Evolutionary conservation across 148 eudicot genomes (phyloP).

Genomic region (Spergularia marina): DNA sequence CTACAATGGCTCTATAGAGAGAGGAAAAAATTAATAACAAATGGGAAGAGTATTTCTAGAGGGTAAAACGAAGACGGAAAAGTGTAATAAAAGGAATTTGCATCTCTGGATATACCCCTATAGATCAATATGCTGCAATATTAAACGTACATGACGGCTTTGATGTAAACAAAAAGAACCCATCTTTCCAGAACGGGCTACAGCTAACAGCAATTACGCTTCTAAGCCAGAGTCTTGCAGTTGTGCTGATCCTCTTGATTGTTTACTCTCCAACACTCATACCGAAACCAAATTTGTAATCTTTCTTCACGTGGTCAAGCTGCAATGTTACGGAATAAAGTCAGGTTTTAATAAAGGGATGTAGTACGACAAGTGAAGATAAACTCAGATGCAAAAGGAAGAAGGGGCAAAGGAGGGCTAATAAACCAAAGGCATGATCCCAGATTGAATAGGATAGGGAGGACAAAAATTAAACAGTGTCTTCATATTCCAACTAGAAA

Average conservation of each 20-base stretch:
- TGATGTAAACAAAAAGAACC: conserved; percentile 10
- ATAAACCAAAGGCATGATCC: not conserved
- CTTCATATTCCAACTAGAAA: not conserved
- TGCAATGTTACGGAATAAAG: conserved; percentile 30
- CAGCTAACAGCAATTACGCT: conserved; percentile 13
- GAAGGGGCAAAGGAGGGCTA: too few relatives aligned
- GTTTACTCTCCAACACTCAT: conserved; percentile 59
- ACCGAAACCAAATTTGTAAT: conserved; percentile 75
- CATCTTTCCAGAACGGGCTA: conserved; percentile 19
- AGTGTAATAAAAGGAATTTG: conserved; percentile 9
- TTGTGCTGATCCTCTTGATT: not conserved
- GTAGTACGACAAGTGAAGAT: too few relatives aligned
- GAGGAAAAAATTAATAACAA: not conserved
- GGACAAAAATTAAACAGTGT: not conserved
- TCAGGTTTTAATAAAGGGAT: not conserved
- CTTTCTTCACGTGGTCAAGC: conserved; percentile 67
- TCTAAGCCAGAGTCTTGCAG: not conserved
- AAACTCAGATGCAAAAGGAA: too few relatives aligned
- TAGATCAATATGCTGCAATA: conserved; percentile 8
- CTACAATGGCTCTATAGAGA: conserved; percentile 9
- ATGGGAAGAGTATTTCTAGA: conserved; percentile 2
- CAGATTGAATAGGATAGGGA: not conserved
- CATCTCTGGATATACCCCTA: conserved; percentile 13
- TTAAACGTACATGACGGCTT: conserved; percentile 19
- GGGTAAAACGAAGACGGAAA: conserved; percentile 1